Evolutionary conservation across 2,329 filamentous ascomycete genomes (phyloP).

Genomic region (Pestalotiopsis sp.): DNA sequence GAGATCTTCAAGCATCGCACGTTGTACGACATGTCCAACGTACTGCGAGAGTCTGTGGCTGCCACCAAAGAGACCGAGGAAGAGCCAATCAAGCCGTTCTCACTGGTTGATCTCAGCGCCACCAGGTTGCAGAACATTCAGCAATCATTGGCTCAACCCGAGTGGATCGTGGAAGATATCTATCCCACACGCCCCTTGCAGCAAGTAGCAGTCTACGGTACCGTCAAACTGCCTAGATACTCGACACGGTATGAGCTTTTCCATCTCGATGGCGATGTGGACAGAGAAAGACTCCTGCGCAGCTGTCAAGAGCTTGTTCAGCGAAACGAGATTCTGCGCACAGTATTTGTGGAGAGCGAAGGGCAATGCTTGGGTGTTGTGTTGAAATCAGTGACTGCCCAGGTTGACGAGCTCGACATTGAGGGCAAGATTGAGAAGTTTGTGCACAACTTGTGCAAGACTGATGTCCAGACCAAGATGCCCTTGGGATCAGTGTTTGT

Average conservation of each 20-base stretch:
- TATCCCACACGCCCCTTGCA: slow-evolving; percentile 62
- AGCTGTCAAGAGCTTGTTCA: slow-evolving; percentile 59
- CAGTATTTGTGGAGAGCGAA: slow-evolving; percentile 61
- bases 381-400: slow-evolving; percentile 53
- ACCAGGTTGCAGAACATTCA: slow-evolving; percentile 50
- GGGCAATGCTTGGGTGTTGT: slow-evolving; percentile 59
- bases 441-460: slow-evolving; percentile 52
- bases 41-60: slow-evolving; percentile 41
- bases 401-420: slow-evolving; percentile 55
- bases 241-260: slow-evolving; percentile 68
- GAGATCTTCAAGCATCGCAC: slow-evolving; percentile 55
- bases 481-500: slow-evolving; percentile 62
- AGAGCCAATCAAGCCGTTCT: slow-evolving; percentile 49
- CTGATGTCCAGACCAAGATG: slow-evolving; percentile 58
- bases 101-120: slow-evolving; percentile 45
- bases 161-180: slow-evolving; percentile 56
- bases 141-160: slow-evolving; percentile 51
- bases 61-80: slow-evolving; percentile 17
- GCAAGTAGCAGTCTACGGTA: slow-evolving; percentile 60
- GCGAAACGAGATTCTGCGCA: slow-evolving; percentile 66
- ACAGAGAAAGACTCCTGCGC: slow-evolving; percentile 48
- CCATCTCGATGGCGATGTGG: slow-evolving; percentile 56
- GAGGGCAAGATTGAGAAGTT: slow-evolving; percentile 54
- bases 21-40: slow-evolving; percentile 55
- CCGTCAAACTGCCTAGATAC: slow-evolving; percentile 59